Evolutionary conservation across 164 flowering plant genomes (phyloP), one percentile per base, ranked within the genome.

Genomic region (Nymphaea colorata): DNA sequence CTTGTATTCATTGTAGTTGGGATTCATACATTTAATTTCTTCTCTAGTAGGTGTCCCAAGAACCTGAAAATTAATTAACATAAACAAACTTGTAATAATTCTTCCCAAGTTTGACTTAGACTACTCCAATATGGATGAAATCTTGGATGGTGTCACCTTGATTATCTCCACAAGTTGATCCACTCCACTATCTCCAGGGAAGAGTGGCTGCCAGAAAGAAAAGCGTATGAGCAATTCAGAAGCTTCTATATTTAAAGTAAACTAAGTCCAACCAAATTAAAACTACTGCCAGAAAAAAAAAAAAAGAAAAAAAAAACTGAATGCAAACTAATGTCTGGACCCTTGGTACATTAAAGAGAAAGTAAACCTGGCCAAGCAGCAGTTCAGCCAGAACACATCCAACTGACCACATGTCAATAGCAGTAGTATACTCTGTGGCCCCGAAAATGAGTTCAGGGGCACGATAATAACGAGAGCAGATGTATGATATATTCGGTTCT

Each of bases 381-480:
- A 89, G 74, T 65, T 87, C 96, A 61, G 90, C 96, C 59, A 89
- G 83, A 62, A 87, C 92, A 78, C 91, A 89, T 16, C 96, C 96
- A 11, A 70, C 91, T 64, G 96, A 87, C 96, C 96, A 89, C 7
- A 89, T 81, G 76, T 89, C 96, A 71, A 89, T 89, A 42, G 96
- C 93, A 66, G 85, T 84, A 14, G 96, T 89, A 78, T 89, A 89
- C 68, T 87, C 90, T 61, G 91, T 88, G 12, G 91, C 94, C 47
- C 95, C 91, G 76, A 88, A 88, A 68, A 88, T 89, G 64, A 89
- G 92, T 69, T 89, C 96, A 43, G 96, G 96, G 41, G 96, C 96
- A 68, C 96, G 84, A 74, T 89, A 89, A 70, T 89, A 89, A 43
- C 96, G 80, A n/a, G 93, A 89, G 66, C 96, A 89, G 43, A 89